Conservation (phyloP, 202 grass and related monocot genomes). For the Eragrostis tef region DNA sequence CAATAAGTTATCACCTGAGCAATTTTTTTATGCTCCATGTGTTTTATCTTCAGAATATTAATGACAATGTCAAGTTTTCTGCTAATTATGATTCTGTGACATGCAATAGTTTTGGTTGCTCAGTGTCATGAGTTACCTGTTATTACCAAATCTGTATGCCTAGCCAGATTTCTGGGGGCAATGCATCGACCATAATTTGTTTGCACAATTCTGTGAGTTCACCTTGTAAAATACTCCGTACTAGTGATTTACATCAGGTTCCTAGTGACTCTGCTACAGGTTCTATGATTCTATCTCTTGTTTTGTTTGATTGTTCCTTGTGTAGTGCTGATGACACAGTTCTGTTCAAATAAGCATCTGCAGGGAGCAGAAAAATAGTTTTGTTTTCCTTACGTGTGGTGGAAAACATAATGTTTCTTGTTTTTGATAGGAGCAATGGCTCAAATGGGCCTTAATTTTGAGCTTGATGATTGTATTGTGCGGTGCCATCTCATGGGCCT, state of each 20-base stretch:
- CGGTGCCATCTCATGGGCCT: neutral
- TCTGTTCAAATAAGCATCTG: neutral
- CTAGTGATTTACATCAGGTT: conserved; percentile 6
- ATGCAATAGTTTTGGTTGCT: conserved; percentile 7
- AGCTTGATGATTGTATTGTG: neutral
- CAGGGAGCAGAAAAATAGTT: neutral
- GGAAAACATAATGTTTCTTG: neutral
- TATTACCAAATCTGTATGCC: neutral
- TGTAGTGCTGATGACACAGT: neutral
- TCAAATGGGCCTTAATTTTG: neutral
- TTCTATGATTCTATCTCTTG: neutral
- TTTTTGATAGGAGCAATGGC: neutral
- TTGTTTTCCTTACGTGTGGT: too few species aligned
- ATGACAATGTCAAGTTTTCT: neutral
- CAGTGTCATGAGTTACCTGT: neutral
- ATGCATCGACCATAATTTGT: neutral
- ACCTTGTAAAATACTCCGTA: neutral
- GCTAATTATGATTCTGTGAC: neutral
- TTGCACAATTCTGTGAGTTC: neutral
- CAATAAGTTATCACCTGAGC: conserved; percentile 20
- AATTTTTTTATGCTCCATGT: conserved; percentile 45
- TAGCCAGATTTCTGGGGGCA: neutral
- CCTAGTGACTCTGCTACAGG: neutral
- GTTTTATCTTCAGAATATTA: conserved; percentile 37
- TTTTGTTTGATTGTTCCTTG: neutral